A percentile compares a stretch with the other conserved stretches of the same genome.
Evolutionary conservation across 768 basidiomycete genomes (phyloP).

Genomic region (Russula sp.): DNA sequence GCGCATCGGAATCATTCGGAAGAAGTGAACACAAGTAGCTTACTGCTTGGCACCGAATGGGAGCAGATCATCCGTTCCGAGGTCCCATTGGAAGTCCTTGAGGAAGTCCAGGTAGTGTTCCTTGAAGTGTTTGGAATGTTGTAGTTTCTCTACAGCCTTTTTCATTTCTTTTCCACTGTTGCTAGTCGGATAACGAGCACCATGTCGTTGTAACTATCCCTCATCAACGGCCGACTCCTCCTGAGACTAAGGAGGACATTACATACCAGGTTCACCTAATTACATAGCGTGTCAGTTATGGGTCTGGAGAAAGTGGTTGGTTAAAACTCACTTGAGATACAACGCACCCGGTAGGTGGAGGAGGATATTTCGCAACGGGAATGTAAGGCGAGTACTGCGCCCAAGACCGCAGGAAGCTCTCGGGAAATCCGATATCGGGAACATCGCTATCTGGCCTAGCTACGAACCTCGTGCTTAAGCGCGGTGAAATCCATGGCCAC

Average conservation of each 20-base stretch:
- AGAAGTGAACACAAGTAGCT: conserved; percentile 31
- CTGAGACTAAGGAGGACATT: not conserved
- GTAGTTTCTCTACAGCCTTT: conserved; percentile 52
- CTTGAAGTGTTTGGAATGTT: conserved; percentile 44
- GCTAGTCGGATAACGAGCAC: conserved; percentile 69
- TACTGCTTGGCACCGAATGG: conserved; percentile 65
- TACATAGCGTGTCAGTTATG: conserved; percentile 3
- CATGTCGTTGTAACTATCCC: conserved; percentile 72
- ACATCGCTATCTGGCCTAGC: conserved; percentile 29
- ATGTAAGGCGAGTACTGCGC: conserved; percentile 62
- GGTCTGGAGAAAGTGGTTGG: not conserved
- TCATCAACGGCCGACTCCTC: not conserved
- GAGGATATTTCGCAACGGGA: conserved; percentile 45
- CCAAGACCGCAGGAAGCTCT: conserved; percentile 40
- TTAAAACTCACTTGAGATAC: conserved; percentile 50
- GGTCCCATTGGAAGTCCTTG: conserved; percentile 52
- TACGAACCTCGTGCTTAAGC: conserved; percentile 39
- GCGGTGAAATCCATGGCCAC: conserved; percentile 1
- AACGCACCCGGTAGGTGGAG: conserved; percentile 49
- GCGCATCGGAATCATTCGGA: not conserved
- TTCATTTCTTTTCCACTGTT: conserved; percentile 45
- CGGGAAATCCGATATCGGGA: conserved; percentile 24
- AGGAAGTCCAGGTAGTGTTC: conserved; percentile 57
- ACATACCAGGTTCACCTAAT: conserved; percentile 60
- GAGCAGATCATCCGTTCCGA: conserved; percentile 60